phyloP scores from a whole-genome alignment of 2,329 filamentous ascomycete species.

The Torrubiella hemipterigena region DNA sequence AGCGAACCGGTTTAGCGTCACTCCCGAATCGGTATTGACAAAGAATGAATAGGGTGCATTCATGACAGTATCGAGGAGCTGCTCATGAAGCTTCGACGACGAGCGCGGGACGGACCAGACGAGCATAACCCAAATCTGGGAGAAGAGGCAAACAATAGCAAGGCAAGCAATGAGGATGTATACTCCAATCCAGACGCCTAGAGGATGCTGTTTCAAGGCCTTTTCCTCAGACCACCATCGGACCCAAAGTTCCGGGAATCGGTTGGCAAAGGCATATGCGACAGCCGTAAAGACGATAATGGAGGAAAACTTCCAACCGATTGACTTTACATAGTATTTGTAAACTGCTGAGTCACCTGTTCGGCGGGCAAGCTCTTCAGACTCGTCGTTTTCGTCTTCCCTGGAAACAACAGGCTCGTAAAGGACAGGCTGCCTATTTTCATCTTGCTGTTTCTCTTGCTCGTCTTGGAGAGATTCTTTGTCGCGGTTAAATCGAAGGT shows the following conservation, averaged over 20 bases:
- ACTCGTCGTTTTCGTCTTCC: slow-evolving; percentile 6
- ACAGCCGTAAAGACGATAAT: slow-evolving; percentile 3
- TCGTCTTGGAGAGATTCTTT: slow-evolving; percentile 1
- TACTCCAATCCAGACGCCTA: slow-evolving; percentile 9
- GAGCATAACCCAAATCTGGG: slow-evolving; percentile 4
- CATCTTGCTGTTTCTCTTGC: not conserved
- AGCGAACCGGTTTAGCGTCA: slow-evolving; percentile 8
- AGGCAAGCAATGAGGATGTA: slow-evolving; percentile 9
- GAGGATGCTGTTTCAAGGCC: slow-evolving; percentile 2
- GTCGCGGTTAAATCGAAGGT: not conserved
- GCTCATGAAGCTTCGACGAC: slow-evolving; percentile 5
- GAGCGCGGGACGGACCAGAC: too few relatives aligned
- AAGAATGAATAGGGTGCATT: slow-evolving; percentile 8
- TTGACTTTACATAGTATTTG: slow-evolving; percentile 7
- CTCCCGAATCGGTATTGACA: slow-evolving; percentile 5
- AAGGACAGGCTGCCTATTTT: not conserved
- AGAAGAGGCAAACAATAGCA: slow-evolving; percentile 5
- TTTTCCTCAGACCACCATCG: slow-evolving; percentile 17
- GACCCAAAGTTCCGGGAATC: slow-evolving; percentile 16
- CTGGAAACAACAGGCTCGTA: not conserved
- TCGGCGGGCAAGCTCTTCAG: too few relatives aligned
- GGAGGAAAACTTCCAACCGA: slow-evolving; percentile 1
- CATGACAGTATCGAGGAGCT: slow-evolving; percentile 7
- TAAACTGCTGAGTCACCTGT: slow-evolving; percentile 4
- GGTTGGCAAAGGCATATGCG: slow-evolving; percentile 8